Evolutionary conservation across 1,284 basidiomycete genomes (phyloP), one percentile per base, ranked within the genome.

Genomic region (Inonotus obliquus): DNA sequence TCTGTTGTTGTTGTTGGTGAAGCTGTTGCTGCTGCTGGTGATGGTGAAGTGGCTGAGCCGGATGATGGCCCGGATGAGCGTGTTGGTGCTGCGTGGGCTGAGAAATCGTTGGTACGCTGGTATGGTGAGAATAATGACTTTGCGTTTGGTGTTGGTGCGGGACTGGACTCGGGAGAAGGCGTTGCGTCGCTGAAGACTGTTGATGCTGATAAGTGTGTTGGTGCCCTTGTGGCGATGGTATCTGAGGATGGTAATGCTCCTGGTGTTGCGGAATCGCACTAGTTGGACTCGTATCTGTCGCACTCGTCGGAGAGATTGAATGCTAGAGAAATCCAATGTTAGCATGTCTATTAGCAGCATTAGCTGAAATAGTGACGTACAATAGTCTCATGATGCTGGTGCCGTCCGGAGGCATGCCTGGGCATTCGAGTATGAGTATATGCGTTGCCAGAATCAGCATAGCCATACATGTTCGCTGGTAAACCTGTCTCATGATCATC

Each of bases 81-180:
- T 55, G 38, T 7, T 29, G 29, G 51, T 53, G 25, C 29, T 53
- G 51, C 17, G 41, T n/a, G 17, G 41, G 41, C 32, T 32, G 32
- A n/a, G 41, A 44, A n/a, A 21, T 7, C 41, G 41, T 21, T 21
- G 27, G 51, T 19, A 17, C 23, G 13, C 35, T 23, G 5, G 23
- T n/a, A 10, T 53, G 51, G 7, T 53, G 23, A 17, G 23, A 29
- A 19, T 38, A 25, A 10, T 54, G 53, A 35, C 35, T 23, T 37
- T 57, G 55, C 29, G 38, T 4, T 29, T 57, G 55, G 10, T 59
- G 45, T 21, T 59, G 57, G 47, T 59, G 57, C 19, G 44, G 37
- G 4, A 17, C 21, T 27, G 51, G 32, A 17, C 51, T 35, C 9
- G 51, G 11, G 5, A 52, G 9, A 27, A 10, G 27, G 19, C 51